Base-by-base conservation (phyloP, 75 land plant species). In the Chamaecyparis obtusa region DNA sequence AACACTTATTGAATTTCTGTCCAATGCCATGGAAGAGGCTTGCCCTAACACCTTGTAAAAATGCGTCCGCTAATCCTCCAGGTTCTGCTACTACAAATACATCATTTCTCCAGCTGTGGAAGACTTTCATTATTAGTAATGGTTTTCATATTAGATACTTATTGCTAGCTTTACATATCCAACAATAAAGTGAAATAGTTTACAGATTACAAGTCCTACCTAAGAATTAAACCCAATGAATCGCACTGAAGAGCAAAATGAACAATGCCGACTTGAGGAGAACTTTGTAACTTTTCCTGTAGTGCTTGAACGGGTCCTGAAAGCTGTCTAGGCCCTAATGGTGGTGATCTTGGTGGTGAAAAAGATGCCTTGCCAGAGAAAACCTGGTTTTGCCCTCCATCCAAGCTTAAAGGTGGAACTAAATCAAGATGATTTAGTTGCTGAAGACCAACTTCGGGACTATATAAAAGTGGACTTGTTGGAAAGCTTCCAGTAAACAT, bases 61-160 rank as follows among this genome's bases (percentile, higher is more conserved):
- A 98, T 87, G 89, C 93, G 14, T 92, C 94, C 41, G 97, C 99
- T 56, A 94, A 94, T 79, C 92, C 98, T 46, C 99, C 99, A n/a
- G 99, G 99, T 90, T 98, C 99, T 80, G 99, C 99, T 86, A 98
- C 99, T 72, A 98, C 97, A 90, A 97, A 92, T 21, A 97, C 95
- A 91, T 98, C 99, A 91, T 93, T 98, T 87, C 94, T 95, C 99
- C 99, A 98, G 88, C 99, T 98, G 93, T 33, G 83, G 85, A 49
- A 72, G 33, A 39, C 67, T 67, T 84, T 43, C n/a, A 81, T 30
- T 24, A 37, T 87, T 41, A 87, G 78, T 33, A 84, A 43, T 6
- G 37, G 32, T 85, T 48, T 27, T 3, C 35, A 84, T 37, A 36
- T 39, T 43, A 60, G 32, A 43, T 75, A 72, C 43, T 69, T 75